Conservation (phyloP, 306 rosid genomes). For the Dalbergia cultrata region DNA sequence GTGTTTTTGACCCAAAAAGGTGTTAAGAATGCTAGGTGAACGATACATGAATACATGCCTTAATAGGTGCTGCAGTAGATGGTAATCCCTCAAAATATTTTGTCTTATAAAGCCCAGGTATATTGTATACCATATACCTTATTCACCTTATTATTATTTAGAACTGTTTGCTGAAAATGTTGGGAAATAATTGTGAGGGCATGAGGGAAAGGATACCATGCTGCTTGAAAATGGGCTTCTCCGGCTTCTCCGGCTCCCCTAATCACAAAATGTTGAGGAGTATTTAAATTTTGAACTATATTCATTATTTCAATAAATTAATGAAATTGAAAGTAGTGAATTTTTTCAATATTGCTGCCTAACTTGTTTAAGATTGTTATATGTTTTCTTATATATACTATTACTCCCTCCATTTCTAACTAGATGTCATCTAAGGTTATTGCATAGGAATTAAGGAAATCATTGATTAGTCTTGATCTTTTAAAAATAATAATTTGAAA, state of each 20-base stretch:
- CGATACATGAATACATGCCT: background rate
- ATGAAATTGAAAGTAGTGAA: background rate
- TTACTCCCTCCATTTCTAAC: too few species aligned
- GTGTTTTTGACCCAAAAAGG: background rate
- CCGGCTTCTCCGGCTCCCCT: background rate
- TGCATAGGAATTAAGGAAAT: too few species aligned
- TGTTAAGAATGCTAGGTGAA: background rate
- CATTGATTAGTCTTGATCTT: too few species aligned
- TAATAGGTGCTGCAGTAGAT: background rate
- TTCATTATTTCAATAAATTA: background rate
- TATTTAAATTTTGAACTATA: background rate
- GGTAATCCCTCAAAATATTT: background rate
- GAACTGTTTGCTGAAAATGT: background rate
- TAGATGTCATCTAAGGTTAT: too few species aligned
- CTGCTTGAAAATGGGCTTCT: background rate
- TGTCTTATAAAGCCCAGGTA: background rate
- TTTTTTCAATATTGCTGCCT: background rate
- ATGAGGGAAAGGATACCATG: background rate
- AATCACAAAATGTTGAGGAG: background rate
- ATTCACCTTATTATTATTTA: constrained; percentile 4
- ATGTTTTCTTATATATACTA: background rate
- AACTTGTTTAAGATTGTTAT: background rate
- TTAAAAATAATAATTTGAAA: too few species aligned
- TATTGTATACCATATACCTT: background rate
- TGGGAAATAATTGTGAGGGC: constrained; percentile 13